Evolutionary conservation across 768 basidiomycete species (phyloP).

Genomic region (Pleurotus cornucopiae): DNA sequence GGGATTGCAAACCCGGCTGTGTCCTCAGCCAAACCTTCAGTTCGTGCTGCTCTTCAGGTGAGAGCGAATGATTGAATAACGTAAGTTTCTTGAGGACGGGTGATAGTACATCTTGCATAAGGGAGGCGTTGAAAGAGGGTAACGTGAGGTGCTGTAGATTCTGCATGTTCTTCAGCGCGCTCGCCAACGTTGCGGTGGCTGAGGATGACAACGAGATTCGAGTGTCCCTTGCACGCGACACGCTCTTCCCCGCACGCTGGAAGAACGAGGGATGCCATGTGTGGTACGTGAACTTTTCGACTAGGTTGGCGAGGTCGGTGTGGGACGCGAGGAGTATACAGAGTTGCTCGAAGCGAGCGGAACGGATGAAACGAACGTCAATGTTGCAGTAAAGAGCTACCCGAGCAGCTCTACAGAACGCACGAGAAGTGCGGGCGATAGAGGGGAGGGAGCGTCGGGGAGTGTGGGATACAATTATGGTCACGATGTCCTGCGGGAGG

Average conservation of each 20-base stretch:
- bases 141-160: slow-evolving; percentile 35
- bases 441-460: slow-evolving; percentile 24
- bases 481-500: not conserved
- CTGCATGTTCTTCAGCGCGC: slow-evolving; percentile 44
- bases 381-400: slow-evolving; percentile 27
- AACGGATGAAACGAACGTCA: slow-evolving; percentile 27
- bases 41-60: slow-evolving; percentile 22
- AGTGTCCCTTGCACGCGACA: slow-evolving; percentile 40
- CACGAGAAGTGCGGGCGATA: slow-evolving; percentile 27
- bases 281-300: slow-evolving; percentile 34
- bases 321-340: slow-evolving; percentile 33
- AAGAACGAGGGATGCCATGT: slow-evolving; percentile 39
- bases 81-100: slow-evolving; percentile 37
- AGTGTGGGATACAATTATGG: slow-evolving; percentile 18
- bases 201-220: slow-evolving; percentile 26
- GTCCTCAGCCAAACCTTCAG: slow-evolving; percentile 18
- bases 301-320: slow-evolving; percentile 34
- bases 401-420: slow-evolving; percentile 29
- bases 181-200: slow-evolving; percentile 34
- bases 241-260: slow-evolving; percentile 17
- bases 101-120: slow-evolving; percentile 37
- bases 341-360: slow-evolving; percentile 27
- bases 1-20: slow-evolving; percentile 10
- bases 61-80: slow-evolving; percentile 28
- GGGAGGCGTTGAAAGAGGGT: slow-evolving; percentile 36